Percentiles rank a stretch among this genome's conserved stretches.
These are phyloP conservation scores for Nemania sp. DNA, from an alignment of 2,329 filamentous ascomycete genomes.

Conservation along the genomic window DNA sequence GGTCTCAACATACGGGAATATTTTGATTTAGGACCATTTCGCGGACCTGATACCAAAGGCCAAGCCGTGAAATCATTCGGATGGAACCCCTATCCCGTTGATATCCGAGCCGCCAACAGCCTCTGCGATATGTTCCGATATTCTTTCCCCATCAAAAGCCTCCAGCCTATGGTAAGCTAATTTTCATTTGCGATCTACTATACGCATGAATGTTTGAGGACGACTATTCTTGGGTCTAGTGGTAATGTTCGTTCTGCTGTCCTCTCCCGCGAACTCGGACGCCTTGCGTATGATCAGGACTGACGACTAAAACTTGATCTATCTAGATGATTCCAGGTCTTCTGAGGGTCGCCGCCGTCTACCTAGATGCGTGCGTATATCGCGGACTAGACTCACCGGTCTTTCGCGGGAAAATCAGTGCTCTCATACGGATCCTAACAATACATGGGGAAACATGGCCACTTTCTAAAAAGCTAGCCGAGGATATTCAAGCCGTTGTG, in stretches of 20 bases:
- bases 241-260: background rate
- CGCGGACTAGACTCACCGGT: slow-evolving; percentile 37
- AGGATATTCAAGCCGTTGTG: slow-evolving; percentile 39
- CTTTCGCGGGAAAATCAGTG: slow-evolving; percentile 40
- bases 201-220: background rate
- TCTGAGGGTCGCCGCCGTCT: slow-evolving; percentile 35
- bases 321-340: slow-evolving; percentile 29
- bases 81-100: slow-evolving; percentile 37
- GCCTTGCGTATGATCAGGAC: too few species aligned
- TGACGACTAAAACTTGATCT: background rate
- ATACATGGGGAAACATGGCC: slow-evolving; percentile 41
- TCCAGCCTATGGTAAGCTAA: slow-evolving; percentile 31
- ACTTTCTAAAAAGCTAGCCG: slow-evolving; percentile 41
- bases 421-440: slow-evolving; percentile 38
- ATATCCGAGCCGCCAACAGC: slow-evolving; percentile 40
- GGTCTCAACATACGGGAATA: slow-evolving; percentile 38
- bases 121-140: slow-evolving; percentile 39
- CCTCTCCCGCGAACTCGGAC: too few species aligned
- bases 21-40: slow-evolving; percentile 36
- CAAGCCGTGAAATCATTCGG: slow-evolving; percentile 36
- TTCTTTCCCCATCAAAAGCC: slow-evolving; percentile 36
- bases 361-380: slow-evolving; percentile 42
- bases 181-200: background rate
- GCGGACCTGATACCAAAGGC: slow-evolving; percentile 34
- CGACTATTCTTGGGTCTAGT: background rate